Base-by-base conservation (phyloP, 2,329 filamentous ascomycete species). In the Monascus ruber region DNA sequence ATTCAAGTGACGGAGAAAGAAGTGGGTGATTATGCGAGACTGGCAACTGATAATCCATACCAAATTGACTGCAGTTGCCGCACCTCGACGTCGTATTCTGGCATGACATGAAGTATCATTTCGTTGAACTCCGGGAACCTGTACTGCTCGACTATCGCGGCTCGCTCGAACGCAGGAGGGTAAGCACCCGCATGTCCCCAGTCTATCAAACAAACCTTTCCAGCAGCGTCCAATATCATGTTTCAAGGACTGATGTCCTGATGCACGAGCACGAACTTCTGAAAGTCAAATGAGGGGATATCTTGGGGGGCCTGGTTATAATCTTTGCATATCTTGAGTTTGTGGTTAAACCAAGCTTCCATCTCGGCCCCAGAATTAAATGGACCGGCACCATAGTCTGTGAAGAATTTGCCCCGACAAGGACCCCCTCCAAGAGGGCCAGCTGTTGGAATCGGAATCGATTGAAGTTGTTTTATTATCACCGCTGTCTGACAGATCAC, bases 311-410 rank as follows among this genome's bases (percentile, higher is more conserved):
- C 49, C 26, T 45, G 28, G 4, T 40, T 27, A 24, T 29, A 35
- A 4, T 25, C 37, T 27, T 48, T 47, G 31, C 43, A 46, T 38
- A 56, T 49, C 7, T 47, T 42, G 17, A 56, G 43, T 36, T 54
- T 56, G 40, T 53, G 52, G 31, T 56, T 53, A 33, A 55, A 54
- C 50, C 45, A 52, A 24, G 9, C 44, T 35, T 53, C 45, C 11
- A 52, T 28, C 41, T 52, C 43, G 33, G 41, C 24, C 32, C 26
- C 24, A 26, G 43, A 34, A 39, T 36, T 42, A 24, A 50, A 54
- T 24, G 49, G 50, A 17, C 50, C 43, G 26, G 46, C 52, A 33
- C 50, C 47, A 37, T 48, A 52, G 36, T 53, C 34, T 8, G 46
- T 51, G 33, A 55, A 52, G 40, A 51, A 50, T 2, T 31, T 38